Evolutionary conservation across 495 filamentous ascomycete species (phyloP).

Genomic region (Xylaria grammica): DNA sequence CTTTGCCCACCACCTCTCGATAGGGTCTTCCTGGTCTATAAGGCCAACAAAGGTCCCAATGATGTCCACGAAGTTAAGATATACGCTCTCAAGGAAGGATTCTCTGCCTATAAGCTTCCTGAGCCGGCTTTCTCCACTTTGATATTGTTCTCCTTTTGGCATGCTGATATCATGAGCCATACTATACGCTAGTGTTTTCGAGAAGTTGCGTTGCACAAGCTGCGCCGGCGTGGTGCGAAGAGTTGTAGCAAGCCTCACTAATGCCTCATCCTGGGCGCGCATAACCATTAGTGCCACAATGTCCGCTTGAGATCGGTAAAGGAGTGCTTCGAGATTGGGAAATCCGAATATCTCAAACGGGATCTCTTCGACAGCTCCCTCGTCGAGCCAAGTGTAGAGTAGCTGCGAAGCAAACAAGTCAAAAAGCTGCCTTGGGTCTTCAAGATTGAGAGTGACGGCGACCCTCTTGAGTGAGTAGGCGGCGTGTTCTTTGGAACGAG

Average conservation of each 20-base stretch:
- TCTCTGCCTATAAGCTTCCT: constrained; percentile 72
- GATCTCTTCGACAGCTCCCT: constrained; percentile 65
- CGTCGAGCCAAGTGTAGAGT: constrained; percentile 88
- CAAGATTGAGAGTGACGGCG: constrained; percentile 65
- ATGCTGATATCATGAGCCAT: constrained; percentile 77
- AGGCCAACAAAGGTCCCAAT: constrained; percentile 78
- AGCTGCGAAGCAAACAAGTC: constrained; percentile 88
- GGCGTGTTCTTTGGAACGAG: constrained; percentile 68
- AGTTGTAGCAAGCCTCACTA: constrained; percentile 59
- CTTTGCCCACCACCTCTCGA: constrained; percentile 74
- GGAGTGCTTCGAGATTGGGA: constrained; percentile 66
- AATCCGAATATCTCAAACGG: constrained; percentile 87
- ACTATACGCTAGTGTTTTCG: constrained; percentile 82
- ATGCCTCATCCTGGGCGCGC: constrained; percentile 71
- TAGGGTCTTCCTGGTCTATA: constrained; percentile 67
- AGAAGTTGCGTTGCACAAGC: constrained; percentile 71
- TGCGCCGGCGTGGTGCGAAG: constrained; percentile 61
- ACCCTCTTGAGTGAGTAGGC: constrained; percentile 70
- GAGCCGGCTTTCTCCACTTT: constrained; percentile 69
- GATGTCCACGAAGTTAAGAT: constrained; percentile 74
- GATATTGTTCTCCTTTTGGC: constrained; percentile 59
- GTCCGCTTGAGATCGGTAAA: constrained; percentile 78
- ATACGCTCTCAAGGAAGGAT: constrained; percentile 62
- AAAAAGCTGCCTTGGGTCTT: constrained; percentile 72
- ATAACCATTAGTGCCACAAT: constrained; percentile 82